Base-by-base conservation (phyloP, 495 filamentous ascomycete species). In the Thermochaetoides thermophila region DNA sequence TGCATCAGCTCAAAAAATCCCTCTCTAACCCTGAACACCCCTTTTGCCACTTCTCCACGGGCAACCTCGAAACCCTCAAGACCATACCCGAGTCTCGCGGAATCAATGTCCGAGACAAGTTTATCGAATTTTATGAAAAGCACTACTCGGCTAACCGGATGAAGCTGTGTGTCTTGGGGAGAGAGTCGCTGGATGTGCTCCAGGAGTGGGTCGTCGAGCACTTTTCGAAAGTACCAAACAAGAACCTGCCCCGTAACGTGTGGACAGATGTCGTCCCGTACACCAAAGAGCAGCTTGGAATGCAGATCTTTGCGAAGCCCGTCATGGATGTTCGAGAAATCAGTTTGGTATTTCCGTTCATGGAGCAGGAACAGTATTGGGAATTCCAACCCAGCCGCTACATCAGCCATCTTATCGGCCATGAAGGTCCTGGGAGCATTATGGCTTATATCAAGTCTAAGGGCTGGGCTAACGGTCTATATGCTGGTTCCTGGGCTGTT, bases 401-500 rank as follows among this genome's bases (percentile, higher is more conserved):
- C 50, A 70, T 94, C 42, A 81, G 79, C 47, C 89, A 99, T 49
- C 56, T 99, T 28, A 86, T 99, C 41, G 89, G 89, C 10, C 91
- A 99, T 41, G 89, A 99, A 55, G 89, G 89, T 1, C 89, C 89
- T 6, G 89, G 89, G 2, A 95, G 89, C 59, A 86, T 99, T 43
- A 73, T 99, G 53, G 76, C 89, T 1, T 86, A 94, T 52, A 70
- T 94, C 50, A 99, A 96, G 57, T 77, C 73, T 15, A 94, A 91
- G 55, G 89, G 91, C 27, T 96, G 85, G 91, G 84, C 79, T 7
- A 94, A 92, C 58, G 75, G 74, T 2, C 61, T 99, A 8, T 76
- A 74, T 38, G 82, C 87, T 33, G 89, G 87, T 23, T 65, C 72
- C 15, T 76, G 73, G 49, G 61, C 74, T 3, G 59, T 91, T 16